Base-by-base conservation (phyloP, 2,329 filamentous ascomycete genomes). In the Hymenoscyphus linearis region DNA sequence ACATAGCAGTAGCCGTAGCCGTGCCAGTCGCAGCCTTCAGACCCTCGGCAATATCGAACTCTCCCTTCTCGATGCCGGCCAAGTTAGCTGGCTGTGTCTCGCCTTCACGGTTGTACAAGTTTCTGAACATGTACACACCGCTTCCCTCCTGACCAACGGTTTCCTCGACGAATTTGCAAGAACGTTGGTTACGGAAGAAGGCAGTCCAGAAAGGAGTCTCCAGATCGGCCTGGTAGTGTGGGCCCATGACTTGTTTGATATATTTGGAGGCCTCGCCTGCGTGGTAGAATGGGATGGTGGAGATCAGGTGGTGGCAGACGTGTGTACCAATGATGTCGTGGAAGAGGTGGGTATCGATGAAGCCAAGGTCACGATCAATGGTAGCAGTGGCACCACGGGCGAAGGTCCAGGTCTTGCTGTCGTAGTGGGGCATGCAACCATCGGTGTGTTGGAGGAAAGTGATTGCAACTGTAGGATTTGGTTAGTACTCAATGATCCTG, bases 371-470 rank as follows among this genome's bases (percentile, higher is more conserved):
- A 53, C 85, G 82, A 73, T 88, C 85, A 31, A 88, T 78, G 3
- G 85, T 88, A 37, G 83, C 80, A 14, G 84, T 76, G 2, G 85
- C 84, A 27, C 85, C 85, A 67, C 83, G 82, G 63, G 83, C 79
- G 67, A 82, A 88, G 25, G 81, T 84, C 85, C 85, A 88, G 59
- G 77, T 76, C 18, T 81, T 78, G 52, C 79, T 79, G 27, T 82
- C 79, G 71, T 85, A 87, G 73, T 87, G 82, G 18, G 80, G 80
- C 55, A 86, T 76, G 27, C 74, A 72, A 14, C 68, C 71, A 47
- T 89, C 84, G 60, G 85, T 88, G 79, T 90, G 87, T 75, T 90
- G 87, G 22, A 90, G 85, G 75, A 88, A 90, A 55, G 87, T 90
- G 71, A 90, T 90, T 65, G 86, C 86, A 22, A 90, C 86, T 85